Evolutionary conservation across 2,329 filamentous ascomycete species (phyloP).

Genomic region (Teratosphaeria pseudoeucalypti): DNA sequence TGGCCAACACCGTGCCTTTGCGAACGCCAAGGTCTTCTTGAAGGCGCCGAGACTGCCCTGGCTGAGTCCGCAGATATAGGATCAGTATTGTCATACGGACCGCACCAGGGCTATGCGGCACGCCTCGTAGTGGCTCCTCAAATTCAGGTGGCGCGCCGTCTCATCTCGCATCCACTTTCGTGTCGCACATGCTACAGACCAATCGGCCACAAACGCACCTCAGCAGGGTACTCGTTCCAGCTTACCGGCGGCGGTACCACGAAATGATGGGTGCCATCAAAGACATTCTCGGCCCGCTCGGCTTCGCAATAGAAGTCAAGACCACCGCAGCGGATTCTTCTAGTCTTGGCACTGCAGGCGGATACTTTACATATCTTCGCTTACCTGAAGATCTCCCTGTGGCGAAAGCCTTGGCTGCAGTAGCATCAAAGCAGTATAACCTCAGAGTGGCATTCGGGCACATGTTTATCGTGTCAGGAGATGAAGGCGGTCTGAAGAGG

Average conservation of each 20-base stretch:
- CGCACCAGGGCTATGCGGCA: background rate
- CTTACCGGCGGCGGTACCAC: background rate
- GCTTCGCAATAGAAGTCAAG: background rate
- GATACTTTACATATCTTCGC: background rate
- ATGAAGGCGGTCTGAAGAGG: background rate
- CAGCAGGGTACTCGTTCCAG: background rate
- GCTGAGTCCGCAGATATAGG: background rate
- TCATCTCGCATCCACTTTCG: background rate
- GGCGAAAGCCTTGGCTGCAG: background rate
- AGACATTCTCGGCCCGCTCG: background rate
- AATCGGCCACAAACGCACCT: background rate
- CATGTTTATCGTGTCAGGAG: background rate
- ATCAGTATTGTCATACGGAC: background rate
- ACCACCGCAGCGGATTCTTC: background rate
- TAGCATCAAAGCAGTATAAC: background rate
- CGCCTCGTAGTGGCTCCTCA: background rate
- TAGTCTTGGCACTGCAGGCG: background rate
- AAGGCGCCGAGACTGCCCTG: background rate
- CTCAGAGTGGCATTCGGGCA: background rate
- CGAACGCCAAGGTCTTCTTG: background rate
- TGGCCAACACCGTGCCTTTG: background rate
- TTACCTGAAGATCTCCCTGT: background rate
- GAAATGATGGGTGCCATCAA: background rate
- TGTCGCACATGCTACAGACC: background rate
- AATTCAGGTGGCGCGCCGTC: background rate